Percentiles rank a stretch among this genome's conserved stretches.
Evolutionary conservation across 2,329 filamentous ascomycete species (phyloP).

Genomic region (Neonectria faginata): DNA sequence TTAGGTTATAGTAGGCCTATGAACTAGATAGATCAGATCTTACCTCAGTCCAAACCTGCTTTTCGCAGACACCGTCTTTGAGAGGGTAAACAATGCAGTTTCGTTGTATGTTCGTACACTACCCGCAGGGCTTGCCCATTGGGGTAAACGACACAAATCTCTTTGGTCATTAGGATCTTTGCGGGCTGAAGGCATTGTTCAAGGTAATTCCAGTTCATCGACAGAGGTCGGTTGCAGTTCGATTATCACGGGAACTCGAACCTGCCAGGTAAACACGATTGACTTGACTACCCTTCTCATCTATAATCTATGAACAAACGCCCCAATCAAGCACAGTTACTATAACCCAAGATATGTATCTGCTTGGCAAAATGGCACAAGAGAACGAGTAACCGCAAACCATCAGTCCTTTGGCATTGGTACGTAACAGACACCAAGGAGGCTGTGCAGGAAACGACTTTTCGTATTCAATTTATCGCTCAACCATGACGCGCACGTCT

Average conservation of each 20-base stretch:
- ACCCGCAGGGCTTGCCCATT: no score
- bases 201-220: neutral
- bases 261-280: neutral
- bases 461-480: constrained; percentile 43
- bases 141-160: no score
- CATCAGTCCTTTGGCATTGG: neutral
- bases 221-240: neutral
- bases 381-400: neutral
- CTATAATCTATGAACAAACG: neutral
- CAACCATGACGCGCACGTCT: constrained; percentile 66
- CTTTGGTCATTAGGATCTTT: neutral
- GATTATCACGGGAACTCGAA: neutral
- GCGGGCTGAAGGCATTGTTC: neutral
- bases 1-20: no score
- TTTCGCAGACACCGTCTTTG: no score
- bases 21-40: no score
- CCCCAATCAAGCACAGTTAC: neutral
- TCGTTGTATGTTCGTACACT: no score
- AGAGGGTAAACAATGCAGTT: no score
- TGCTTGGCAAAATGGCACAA: neutral
- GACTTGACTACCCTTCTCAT: neutral
- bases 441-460: neutral
- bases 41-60: no score
- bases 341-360: neutral
- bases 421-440: neutral